Conservation (phyloP, 306 rosid genomes). For the Prunus campanulata region DNA sequence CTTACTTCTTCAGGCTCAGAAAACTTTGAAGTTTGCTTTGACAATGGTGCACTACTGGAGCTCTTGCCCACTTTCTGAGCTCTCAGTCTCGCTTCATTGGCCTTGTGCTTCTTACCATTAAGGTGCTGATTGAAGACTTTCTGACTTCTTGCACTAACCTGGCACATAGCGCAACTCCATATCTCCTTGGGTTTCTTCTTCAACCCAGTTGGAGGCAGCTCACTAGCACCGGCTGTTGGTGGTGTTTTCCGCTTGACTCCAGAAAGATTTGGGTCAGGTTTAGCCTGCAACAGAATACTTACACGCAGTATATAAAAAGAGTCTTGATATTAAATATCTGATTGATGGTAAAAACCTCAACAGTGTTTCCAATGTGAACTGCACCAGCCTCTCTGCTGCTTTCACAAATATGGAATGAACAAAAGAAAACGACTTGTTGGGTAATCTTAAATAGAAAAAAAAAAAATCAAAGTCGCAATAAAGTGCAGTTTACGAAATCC, state of each 20-base stretch:
- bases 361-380: background rate
- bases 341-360: conserved; percentile 20
- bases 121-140: conserved; percentile 41
- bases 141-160: conserved; percentile 34
- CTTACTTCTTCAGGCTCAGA: conserved; percentile 6
- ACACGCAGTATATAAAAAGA: conserved; percentile 18
- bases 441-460: background rate
- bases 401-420: background rate
- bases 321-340: background rate
- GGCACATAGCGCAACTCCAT: conserved; percentile 67
- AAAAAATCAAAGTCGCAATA: background rate
- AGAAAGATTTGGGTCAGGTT: conserved; percentile 37
- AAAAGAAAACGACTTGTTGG: background rate
- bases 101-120: conserved; percentile 67
- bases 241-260: conserved; percentile 42
- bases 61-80: conserved; percentile 15
- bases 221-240: background rate
- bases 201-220: conserved; percentile 22
- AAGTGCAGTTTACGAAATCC: background rate
- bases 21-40: conserved; percentile 20
- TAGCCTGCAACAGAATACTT: conserved; percentile 49
- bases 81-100: conserved; percentile 35
- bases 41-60: conserved; percentile 4
- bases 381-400: background rate
- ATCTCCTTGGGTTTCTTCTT: conserved; percentile 44